phyloP scores from a whole-genome alignment of 2,329 filamentous ascomycete genomes.

The Arachnopeziza araneosa region DNA sequence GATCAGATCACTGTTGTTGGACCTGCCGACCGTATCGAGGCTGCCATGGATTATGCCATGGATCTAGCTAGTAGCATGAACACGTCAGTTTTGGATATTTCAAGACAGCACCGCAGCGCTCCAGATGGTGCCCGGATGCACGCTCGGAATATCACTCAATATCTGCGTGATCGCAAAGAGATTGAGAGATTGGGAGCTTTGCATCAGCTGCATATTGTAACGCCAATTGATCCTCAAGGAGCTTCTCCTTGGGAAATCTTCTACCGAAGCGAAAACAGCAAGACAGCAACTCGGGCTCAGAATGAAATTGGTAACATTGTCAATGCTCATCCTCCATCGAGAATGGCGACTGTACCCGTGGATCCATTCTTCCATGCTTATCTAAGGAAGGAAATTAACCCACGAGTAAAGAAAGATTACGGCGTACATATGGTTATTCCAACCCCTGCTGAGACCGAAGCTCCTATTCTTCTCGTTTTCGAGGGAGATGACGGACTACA shows the following conservation, averaged over 20 bases:
- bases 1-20: constrained; percentile 81
- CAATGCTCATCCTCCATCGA: constrained; percentile 65
- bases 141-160: constrained; percentile 80
- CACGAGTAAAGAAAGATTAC: constrained; percentile 59
- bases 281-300: constrained; percentile 72
- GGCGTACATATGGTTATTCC: constrained; percentile 72
- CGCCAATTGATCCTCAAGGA: constrained; percentile 63
- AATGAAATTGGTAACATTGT: constrained; percentile 71
- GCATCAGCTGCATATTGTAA: constrained; percentile 83
- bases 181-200: constrained; percentile 75
- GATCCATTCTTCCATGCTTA: constrained; percentile 77
- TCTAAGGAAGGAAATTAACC: constrained; percentile 58
- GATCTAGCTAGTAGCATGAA: constrained; percentile 85
- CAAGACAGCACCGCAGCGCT: constrained; percentile 69
- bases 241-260: constrained; percentile 84
- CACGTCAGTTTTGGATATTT: constrained; percentile 76
- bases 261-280: constrained; percentile 63
- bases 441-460: constrained; percentile 51
- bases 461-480: constrained; percentile 67
- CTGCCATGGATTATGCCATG: constrained; percentile 77
- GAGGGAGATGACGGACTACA: constrained; percentile 54
- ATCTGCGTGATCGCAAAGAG: constrained; percentile 75
- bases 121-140: constrained; percentile 71
- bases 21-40: constrained; percentile 64
- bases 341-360: constrained; percentile 61